Percentiles rank a stretch among this genome's conserved stretches.
Evolutionary conservation across 768 basidiomycete genomes (phyloP).

Genomic region (Hericium erinaceus): DNA sequence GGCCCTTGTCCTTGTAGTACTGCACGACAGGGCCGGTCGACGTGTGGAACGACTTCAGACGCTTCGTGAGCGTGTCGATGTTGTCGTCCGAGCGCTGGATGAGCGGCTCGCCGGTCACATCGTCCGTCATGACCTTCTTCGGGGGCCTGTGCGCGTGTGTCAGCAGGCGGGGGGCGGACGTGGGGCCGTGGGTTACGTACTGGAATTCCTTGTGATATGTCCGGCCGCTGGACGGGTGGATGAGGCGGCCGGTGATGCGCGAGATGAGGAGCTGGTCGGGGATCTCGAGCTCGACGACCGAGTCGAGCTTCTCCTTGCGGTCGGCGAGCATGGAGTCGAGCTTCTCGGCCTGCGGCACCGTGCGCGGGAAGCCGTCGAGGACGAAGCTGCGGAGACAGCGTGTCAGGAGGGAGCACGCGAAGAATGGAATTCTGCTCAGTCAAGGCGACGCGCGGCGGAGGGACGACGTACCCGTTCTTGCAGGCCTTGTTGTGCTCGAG

Average conservation of each 20-base stretch:
- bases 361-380: constrained; percentile 98
- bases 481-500: constrained; percentile 87
- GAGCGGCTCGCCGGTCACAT: constrained; percentile 90
- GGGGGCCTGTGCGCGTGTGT: constrained; percentile 60
- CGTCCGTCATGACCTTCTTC: constrained; percentile 91
- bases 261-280: constrained; percentile 94
- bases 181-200: constrained; percentile 37
- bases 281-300: constrained; percentile 87
- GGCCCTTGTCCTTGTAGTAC: constrained; percentile 86
- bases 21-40: constrained; percentile 95
- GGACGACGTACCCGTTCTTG: constrained; percentile 79
- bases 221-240: constrained; percentile 84
- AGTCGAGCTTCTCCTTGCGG: constrained; percentile 83
- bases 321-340: constrained; percentile 81
- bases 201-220: constrained; percentile 94
- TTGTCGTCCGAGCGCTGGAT: constrained; percentile 98
- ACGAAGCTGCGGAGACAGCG: constrained; percentile 61
- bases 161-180: background rate
- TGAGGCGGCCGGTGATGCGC: constrained; percentile 91
- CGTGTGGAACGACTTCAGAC: constrained; percentile 79
- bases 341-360: constrained; percentile 93
- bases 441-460: background rate
- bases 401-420: background rate
- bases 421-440: background rate
- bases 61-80: constrained; percentile 87